phyloP scores from a whole-genome alignment of 306 rosid species.

The Herpetospermum pedunculosum region DNA sequence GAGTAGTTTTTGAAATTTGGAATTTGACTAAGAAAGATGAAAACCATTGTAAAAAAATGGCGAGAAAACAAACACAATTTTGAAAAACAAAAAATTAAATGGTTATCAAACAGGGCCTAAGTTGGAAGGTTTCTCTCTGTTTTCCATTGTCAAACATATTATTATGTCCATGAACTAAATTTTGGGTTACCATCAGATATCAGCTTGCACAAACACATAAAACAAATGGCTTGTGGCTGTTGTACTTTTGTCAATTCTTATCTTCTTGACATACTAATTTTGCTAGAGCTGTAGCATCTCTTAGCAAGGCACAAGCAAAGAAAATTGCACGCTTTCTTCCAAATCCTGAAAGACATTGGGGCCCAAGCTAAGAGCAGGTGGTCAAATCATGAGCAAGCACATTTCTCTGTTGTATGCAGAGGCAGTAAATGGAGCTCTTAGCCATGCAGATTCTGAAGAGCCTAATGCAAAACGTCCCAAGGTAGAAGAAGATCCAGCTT shows the following conservation, averaged over 20 bases:
- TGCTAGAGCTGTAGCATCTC: constrained; percentile 74
- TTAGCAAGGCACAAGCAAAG: constrained; percentile 85
- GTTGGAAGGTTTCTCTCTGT: background rate
- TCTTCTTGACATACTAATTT: constrained; percentile 50
- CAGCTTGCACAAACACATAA: background rate
- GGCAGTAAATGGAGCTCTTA: constrained; percentile 44
- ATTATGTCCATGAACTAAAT: too few relatives aligned
- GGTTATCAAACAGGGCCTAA: too few relatives aligned
- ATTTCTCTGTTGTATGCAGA: constrained; percentile 66
- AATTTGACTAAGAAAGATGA: too few relatives aligned
- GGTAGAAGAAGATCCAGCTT: constrained; percentile 24
- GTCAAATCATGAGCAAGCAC: constrained; percentile 72
- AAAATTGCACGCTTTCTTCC: constrained; percentile 84
- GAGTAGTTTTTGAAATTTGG: too few relatives aligned
- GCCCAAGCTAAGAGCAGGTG: constrained; percentile 95
- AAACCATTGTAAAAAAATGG: too few relatives aligned
- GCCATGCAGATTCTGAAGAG: constrained; percentile 43
- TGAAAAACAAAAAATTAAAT: too few relatives aligned
- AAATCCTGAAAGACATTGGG: constrained; percentile 93
- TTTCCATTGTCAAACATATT: background rate
- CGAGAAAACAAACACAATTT: too few relatives aligned
- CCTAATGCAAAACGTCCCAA: constrained; percentile 43
- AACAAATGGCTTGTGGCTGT: background rate
- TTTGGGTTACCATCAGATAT: background rate
- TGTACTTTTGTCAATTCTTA: background rate